Percentiles rank a stretch among this genome's conserved stretches.
phyloP scores from a whole-genome alignment of 208 protist species.

The Leishmania braziliensis region DNA sequence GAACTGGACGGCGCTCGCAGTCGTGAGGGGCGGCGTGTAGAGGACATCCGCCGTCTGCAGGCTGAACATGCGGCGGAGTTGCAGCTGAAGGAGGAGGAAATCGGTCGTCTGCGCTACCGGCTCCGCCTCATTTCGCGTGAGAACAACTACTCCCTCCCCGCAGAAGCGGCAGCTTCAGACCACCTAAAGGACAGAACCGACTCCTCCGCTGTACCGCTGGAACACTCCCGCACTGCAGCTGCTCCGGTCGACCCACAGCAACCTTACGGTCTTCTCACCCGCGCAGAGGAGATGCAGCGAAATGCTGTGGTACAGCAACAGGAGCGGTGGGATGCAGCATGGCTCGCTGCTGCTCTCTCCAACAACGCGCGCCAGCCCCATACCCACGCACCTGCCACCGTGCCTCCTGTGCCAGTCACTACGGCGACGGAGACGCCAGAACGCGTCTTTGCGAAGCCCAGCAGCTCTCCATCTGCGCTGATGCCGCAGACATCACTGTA shows the following conservation, averaged over 20 bases:
- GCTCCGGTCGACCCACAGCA: constrained; percentile 21
- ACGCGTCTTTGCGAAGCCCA: background rate
- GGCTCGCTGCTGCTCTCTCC: constrained; percentile 12
- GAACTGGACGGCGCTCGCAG: constrained; percentile 67
- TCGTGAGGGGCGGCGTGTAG: constrained; percentile 67
- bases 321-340: constrained; percentile 37
- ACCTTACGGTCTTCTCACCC: constrained; percentile 49
- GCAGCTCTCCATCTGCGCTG: background rate
- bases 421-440: background rate
- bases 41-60: constrained; percentile 71
- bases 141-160: background rate
- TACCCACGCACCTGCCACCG: background rate
- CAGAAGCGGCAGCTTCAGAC: background rate
- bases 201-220: background rate
- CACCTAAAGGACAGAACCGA: background rate
- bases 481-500: background rate
- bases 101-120: constrained; percentile 70
- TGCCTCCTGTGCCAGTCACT: background rate
- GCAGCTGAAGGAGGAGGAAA: constrained; percentile 79
- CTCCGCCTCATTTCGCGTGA: constrained; percentile 43
- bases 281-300: constrained; percentile 57
- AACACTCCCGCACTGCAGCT: background rate
- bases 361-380: background rate
- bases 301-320: constrained; percentile 40
- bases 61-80: constrained; percentile 80